These are phyloP conservation scores for Simplicillium aogashimaense DNA, from an alignment of 2,329 filamentous ascomycete species.

Conservation along the genomic window DNA sequence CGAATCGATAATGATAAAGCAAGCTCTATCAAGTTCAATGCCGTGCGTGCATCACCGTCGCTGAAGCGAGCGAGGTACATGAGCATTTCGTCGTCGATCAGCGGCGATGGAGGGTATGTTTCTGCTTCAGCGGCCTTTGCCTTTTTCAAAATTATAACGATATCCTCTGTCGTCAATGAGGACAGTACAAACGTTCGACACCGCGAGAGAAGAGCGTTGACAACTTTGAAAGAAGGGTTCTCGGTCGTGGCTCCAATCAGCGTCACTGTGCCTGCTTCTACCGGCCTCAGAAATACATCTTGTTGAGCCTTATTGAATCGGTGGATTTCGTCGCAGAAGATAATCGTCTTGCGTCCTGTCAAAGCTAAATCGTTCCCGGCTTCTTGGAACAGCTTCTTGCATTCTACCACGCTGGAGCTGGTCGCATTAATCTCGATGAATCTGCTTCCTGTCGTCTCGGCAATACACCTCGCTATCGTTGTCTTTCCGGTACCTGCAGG, in stretches of 20 bases:
- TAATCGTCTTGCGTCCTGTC: slow-evolving; percentile 83
- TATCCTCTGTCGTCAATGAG: slow-evolving; percentile 62
- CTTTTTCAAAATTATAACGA: slow-evolving; percentile 65
- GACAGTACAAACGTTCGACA: slow-evolving; percentile 84
- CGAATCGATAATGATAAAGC: slow-evolving; percentile 60
- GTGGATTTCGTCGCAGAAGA: slow-evolving; percentile 97
- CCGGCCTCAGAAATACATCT: slow-evolving; percentile 86
- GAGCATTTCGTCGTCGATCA: slow-evolving; percentile 71
- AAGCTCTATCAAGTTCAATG: slow-evolving; percentile 84
- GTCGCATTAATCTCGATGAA: slow-evolving; percentile 97
- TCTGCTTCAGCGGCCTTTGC: slow-evolving; percentile 55
- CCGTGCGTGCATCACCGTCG: slow-evolving; percentile 87
- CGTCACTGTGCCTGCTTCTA: slow-evolving; percentile 83
- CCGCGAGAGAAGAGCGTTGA: slow-evolving; percentile 75
- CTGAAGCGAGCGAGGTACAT: slow-evolving; percentile 76
- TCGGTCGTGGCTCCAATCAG: slow-evolving; percentile 94
- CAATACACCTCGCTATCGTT: slow-evolving; percentile 86
- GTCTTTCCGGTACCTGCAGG: slow-evolving; percentile 76
- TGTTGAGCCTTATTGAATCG: slow-evolving; percentile 87
- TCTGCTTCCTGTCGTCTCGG: slow-evolving; percentile 67
- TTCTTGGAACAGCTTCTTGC: slow-evolving; percentile 84
- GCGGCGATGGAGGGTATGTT: slow-evolving; percentile 29
- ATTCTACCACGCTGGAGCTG: slow-evolving; percentile 75
- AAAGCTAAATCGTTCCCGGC: slow-evolving; percentile 70
- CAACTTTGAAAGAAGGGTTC: slow-evolving; percentile 91